These are phyloP conservation scores for Candida ponderosae DNA, from an alignment of 805 yeast species.

Conservation along the genomic window DNA sequence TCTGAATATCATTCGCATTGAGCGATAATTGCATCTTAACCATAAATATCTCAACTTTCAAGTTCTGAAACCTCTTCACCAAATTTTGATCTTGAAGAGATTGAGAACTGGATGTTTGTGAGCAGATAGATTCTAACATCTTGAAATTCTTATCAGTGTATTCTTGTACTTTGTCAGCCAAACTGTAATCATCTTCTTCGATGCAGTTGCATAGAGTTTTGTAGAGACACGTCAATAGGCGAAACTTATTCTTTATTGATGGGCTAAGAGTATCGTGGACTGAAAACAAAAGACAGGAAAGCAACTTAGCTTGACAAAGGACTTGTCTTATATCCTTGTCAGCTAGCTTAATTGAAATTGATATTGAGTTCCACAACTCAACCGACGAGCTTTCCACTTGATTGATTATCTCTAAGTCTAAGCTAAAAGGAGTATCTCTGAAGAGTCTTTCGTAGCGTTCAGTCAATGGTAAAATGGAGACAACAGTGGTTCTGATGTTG, in stretches of 20 bases:
- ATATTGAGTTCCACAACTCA: conserved; percentile 29
- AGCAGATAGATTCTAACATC: conserved; percentile 15
- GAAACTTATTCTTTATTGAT: conserved; percentile 17
- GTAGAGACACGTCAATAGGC: conserved; percentile 24
- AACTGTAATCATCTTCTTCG: conserved; percentile 15
- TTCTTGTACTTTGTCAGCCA: conserved; percentile 20
- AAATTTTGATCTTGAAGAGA: too few relatives aligned
- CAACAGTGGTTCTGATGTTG: conserved; percentile 2
- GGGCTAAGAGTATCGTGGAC: conserved; percentile 21
- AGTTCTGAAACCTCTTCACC: conserved; percentile 8
- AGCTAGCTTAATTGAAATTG: conserved; percentile 20
- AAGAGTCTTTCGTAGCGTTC: conserved; percentile 24
- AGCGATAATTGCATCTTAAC: conserved; percentile 24
- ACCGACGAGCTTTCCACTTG: conserved; percentile 13
- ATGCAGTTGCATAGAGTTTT: conserved; percentile 12
- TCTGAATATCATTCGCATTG: conserved; percentile 22
- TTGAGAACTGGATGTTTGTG: too few relatives aligned
- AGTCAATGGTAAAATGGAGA: conserved; percentile 21
- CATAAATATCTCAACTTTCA: conserved; percentile 22
- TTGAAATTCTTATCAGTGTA: conserved; percentile 19
- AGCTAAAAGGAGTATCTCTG: conserved; percentile 11
- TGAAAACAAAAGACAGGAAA: conserved; percentile 23
- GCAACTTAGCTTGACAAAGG: conserved; percentile 15
- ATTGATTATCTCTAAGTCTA: conserved; percentile 2
- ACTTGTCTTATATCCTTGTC: conserved; percentile 2